Evolutionary conservation across 805 yeast genomes (phyloP), one percentile per base, ranked within the genome.

Genomic region (Saccharomycopsis schoenii): DNA sequence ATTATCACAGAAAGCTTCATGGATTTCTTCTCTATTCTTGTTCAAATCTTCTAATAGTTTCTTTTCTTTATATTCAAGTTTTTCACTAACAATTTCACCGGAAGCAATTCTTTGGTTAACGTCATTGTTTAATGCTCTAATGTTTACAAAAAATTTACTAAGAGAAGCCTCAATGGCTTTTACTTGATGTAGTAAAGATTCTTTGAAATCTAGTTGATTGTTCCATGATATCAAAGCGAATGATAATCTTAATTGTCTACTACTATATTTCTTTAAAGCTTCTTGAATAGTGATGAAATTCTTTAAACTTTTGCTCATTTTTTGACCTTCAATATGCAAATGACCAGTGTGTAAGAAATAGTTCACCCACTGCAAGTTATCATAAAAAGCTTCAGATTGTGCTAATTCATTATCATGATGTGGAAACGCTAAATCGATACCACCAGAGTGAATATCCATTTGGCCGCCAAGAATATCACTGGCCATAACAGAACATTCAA

Each of bases 401-500:
- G 99, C 99, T 65, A 94, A 78, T 76, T 94, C 99, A 70, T 94
- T 94, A 73, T 94, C 99, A 74, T 94, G 99, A 73, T 94, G 99
- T 2, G 99, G 99, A 77, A 94, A 94, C 21, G 98, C 97, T 69
- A 94, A 80, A 75, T 94, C 99, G 60, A 94, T 84, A 66, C 99
- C 99, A 62, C 99, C 99, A 17, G 96, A 85, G 72, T 94, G 99
- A 66, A 94, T 89, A 73, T 94, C 99, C 80, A 94, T 88, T 62
- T 80, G 79, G 21, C 81, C 74, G 4, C 98, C 98, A 43, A 88
- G 80, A 56, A 92, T 80, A 67, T 91, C 96, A 58, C 91, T 81
- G 1, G 98, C 98, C 99, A 94, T 94, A 21, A 94, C 99, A 9
- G 97, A 91, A 80, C 99, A 94, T 75, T 94, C 99, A 72, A 94